Percentiles rank a stretch among this genome's conserved stretches.
These are phyloP conservation scores for Trichosporon coremiiforme DNA, from an alignment of 1,284 basidiomycete genomes.

Conservation along the genomic window DNA sequence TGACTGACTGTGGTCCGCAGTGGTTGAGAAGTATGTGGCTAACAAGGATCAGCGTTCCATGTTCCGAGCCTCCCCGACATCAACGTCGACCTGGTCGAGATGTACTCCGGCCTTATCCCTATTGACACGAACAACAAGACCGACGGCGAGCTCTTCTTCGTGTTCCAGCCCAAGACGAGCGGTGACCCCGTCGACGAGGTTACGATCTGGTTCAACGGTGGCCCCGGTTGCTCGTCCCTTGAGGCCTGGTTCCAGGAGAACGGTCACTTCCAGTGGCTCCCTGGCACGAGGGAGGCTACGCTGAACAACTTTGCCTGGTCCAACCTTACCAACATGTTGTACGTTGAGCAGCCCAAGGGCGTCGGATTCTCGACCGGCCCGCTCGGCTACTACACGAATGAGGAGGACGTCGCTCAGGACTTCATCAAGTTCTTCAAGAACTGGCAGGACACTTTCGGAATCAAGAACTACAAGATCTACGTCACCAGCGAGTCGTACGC, in stretches of 20 bases:
- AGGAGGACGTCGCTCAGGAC: conserved; percentile 48
- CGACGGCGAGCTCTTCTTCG: conserved; percentile 33
- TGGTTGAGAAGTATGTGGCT: neutral
- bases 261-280: conserved; percentile 8
- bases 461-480: conserved; percentile 36
- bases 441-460: conserved; percentile 29
- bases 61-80: conserved; percentile 30
- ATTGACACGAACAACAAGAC: conserved; percentile 30
- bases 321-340: conserved; percentile 60
- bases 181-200: conserved; percentile 37
- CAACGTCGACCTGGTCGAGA: conserved; percentile 28
- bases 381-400: conserved; percentile 61
- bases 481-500: conserved; percentile 52
- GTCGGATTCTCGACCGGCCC: conserved; percentile 76
- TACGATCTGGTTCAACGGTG: conserved; percentile 38
- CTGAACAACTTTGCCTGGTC: conserved; percentile 72
- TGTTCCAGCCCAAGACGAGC: conserved; percentile 33
- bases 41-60: conserved; percentile 24
- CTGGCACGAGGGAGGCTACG: conserved; percentile 42
- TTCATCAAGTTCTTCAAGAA: conserved; percentile 42
- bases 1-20: neutral
- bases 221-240: conserved; percentile 66
- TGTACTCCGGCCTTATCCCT: conserved; percentile 33
- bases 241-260: conserved; percentile 79
- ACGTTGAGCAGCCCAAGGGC: conserved; percentile 70